Evolutionary conservation across 768 basidiomycete species (phyloP).

Genomic region (Terana coerulea): DNA sequence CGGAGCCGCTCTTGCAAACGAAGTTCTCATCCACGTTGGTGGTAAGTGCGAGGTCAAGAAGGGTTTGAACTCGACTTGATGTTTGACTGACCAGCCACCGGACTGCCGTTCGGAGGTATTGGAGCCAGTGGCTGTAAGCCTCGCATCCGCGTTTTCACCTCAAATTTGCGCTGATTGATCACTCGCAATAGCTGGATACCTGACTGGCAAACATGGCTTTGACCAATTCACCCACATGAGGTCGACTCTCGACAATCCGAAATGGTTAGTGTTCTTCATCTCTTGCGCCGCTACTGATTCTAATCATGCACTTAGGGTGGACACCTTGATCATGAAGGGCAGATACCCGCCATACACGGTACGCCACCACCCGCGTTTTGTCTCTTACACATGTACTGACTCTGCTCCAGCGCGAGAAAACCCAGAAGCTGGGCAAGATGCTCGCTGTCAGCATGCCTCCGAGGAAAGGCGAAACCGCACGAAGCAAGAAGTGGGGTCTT

Average conservation of each 20-base stretch:
- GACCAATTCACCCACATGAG: constrained; percentile 77
- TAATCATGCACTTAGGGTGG: constrained; percentile 23
- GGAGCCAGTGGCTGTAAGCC: constrained; percentile 69
- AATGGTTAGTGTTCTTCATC: constrained; percentile 27
- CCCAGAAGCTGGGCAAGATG: constrained; percentile 15
- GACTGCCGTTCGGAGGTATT: constrained; percentile 71
- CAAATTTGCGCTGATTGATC: not conserved
- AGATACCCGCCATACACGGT: constrained; percentile 39
- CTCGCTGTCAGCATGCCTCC: constrained; percentile 6
- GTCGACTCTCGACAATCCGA: constrained; percentile 43
- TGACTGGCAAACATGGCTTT: constrained; percentile 72
- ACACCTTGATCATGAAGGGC: constrained; percentile 26
- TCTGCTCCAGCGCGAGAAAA: constrained; percentile 18
- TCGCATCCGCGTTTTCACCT: not conserved
- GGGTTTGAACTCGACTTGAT: not conserved
- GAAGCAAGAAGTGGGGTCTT: constrained; percentile 18
- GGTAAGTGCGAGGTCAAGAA: constrained; percentile 4
- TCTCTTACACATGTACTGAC: not conserved
- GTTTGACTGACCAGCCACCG: constrained; percentile 39
- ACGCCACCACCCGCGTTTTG: constrained; percentile 7
- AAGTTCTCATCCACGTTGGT: constrained; percentile 51
- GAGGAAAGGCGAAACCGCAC: not conserved
- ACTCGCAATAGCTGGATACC: constrained; percentile 50
- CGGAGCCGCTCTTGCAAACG: constrained; percentile 69
- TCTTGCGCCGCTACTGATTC: not conserved